A percentile compares a stretch with the other conserved stretches of the same genome.
Evolutionary conservation across 2,329 filamentous ascomycete genomes (phyloP).

Genomic region (Cyphellophora attinorum): DNA sequence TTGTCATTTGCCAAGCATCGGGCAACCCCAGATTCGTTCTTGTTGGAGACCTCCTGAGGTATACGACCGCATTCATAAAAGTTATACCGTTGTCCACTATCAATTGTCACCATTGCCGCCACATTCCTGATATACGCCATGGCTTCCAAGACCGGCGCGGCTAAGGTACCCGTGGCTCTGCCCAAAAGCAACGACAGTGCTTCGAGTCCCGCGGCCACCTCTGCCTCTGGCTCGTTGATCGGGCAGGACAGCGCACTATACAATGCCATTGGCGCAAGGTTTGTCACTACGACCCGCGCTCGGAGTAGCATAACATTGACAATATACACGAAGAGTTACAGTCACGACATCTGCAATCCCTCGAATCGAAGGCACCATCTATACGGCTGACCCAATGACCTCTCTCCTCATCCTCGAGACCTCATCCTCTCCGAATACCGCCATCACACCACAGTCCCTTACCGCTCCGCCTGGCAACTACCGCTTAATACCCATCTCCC

Average conservation of each 20-base stretch:
- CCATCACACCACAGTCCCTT: conserved; percentile 23
- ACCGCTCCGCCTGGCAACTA: conserved; percentile 42
- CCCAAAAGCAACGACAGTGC: conserved; percentile 34
- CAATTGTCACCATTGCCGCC: too few relatives aligned
- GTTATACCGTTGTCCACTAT: too few relatives aligned
- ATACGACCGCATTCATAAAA: too few relatives aligned
- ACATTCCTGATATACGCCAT: too few relatives aligned
- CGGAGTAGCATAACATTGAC: conserved; percentile 3
- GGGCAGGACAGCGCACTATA: conserved; percentile 45
- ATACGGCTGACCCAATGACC: conserved; percentile 51
- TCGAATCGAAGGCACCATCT: conserved; percentile 51
- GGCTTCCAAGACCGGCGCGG: conserved; percentile 13
- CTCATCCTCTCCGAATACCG: conserved; percentile 26
- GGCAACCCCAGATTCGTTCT: too few relatives aligned
- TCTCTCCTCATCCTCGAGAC: conserved; percentile 54
- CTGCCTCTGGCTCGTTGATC: conserved; percentile 35
- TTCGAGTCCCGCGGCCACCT: conserved; percentile 9
- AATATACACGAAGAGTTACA: conserved; percentile 38
- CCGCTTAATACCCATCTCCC: conserved; percentile 50
- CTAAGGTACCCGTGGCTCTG: conserved; percentile 40
- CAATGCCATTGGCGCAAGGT: conserved; percentile 54
- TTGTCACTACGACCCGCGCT: conserved; percentile 22
- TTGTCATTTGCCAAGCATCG: too few relatives aligned
- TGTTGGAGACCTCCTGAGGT: too few relatives aligned
- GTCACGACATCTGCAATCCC: conserved; percentile 44